Percentiles rank a stretch among this genome's conserved stretches.
phyloP scores from a whole-genome alignment of 2,329 filamentous ascomycete genomes.

The Xylariaceae sp. region DNA sequence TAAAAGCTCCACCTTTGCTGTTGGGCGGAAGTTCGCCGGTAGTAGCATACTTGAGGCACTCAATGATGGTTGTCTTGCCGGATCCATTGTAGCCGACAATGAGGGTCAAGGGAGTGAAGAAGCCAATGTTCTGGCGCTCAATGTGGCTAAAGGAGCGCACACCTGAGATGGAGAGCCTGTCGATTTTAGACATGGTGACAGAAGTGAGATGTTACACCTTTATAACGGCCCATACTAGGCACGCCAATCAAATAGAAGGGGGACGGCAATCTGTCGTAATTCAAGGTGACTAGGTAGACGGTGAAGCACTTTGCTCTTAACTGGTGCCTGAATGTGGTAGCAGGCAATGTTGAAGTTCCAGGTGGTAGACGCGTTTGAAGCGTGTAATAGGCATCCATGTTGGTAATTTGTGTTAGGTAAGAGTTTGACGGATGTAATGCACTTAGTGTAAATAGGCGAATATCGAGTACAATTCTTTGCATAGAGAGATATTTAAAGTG shows the following conservation, averaged over 20 bases:
- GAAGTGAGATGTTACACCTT: slow-evolving; percentile 4
- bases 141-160: slow-evolving; percentile 78
- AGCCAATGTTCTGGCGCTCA: slow-evolving; percentile 72
- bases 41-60: slow-evolving; percentile 96
- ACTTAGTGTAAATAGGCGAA: too few species aligned
- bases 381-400: too few species aligned
- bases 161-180: slow-evolving; percentile 81
- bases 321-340: not conserved
- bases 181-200: slow-evolving; percentile 66
- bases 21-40: slow-evolving; percentile 91
- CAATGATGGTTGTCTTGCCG: slow-evolving; percentile 97
- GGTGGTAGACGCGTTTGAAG: too few species aligned
- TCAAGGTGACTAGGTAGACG: not conserved
- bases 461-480: too few species aligned
- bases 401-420: too few species aligned
- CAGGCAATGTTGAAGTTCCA: too few species aligned
- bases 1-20: slow-evolving; percentile 83
- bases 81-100: slow-evolving; percentile 98
- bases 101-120: slow-evolving; percentile 84
- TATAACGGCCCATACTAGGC: slow-evolving; percentile 6
- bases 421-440: too few species aligned
- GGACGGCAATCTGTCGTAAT: not conserved
- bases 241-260: not conserved
- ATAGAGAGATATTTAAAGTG: too few species aligned
- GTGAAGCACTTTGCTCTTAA: not conserved